Base-by-base conservation (phyloP, 148 eudicot genomes). In the Amaranthus palmeri region DNA sequence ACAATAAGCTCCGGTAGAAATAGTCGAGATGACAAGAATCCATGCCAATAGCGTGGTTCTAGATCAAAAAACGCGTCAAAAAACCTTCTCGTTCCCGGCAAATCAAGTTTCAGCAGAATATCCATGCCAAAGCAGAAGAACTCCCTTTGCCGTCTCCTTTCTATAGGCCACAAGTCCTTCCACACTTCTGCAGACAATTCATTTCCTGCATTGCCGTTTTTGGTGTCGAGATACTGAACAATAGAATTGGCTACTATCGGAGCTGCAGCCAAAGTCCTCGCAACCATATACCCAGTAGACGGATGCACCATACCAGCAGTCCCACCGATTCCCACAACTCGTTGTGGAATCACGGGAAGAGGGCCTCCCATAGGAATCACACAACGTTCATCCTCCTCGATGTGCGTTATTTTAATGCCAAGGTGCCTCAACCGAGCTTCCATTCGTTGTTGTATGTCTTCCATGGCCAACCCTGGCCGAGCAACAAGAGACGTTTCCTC, bases 281-380 rank as follows among this genome's bases (percentile, higher is more conserved):
- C 99, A 8, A 96, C 99, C 99, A 96, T 96, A 72, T 96, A 96
- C 41, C 99, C 99, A 0, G 97, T 96, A 5, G 99, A 96, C 18
- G 99, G 99, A 75, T 96, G 99, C 81, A 96, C 99, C 99, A 96
- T 92, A 14, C 97, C 99, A 44, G 99, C 99, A 40, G 99, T 96
- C 48, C 99, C 99, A 3, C 99, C 97, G 54, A 96, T 92, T 47
- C 99, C 99, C 47, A 96, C 90, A 13, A 96, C 93, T 70, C 99
- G 72, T 78, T 96, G 99, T 17, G 97, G 99, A 41, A 96, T 49
- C 53, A 96, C 90, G 0, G 99, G 99, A 48, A 96, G 89, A 6
- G 99, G 97, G 0, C 97, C 99, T 0, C 97, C 99, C 99, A 96
- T 96, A 14, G 99, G 97, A 52, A 96, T 96, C 72, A 92, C 87